Evolutionary conservation across 192 early-diverging fungal genomes (phyloP), one percentile per base, ranked within the genome.

Genomic region (Glomus cerebriforme): DNA sequence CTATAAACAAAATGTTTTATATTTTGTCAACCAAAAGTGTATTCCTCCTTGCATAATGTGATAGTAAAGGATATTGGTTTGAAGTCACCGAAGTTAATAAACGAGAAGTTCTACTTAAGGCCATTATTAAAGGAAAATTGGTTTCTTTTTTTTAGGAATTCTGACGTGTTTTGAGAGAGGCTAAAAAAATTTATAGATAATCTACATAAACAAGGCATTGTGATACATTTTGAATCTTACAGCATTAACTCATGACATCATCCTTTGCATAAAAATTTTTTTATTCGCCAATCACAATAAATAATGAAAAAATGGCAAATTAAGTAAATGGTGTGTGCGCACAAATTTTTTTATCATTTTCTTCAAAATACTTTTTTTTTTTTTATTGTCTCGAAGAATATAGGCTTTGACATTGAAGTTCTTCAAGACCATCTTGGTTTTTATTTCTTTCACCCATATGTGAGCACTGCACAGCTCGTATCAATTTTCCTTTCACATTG

Each of bases 371-470:
- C 9, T 63, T 32, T 65, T 27, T 1, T 27, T 17, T 31, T 7
- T 62, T 5, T 62, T 62, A n/a, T 62, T 9, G 59, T 22, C 26
- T 62, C 22, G 12, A 31, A 65, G 26, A 65, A 27, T 29, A 65
- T 0, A 19, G n/a, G n/a, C n/a, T 62, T 62, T 62, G 8, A 7
- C 9, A 22, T 62, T 26, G n/a, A 26, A 26, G 59, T 62, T 62
- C 59, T 62, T 26, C 59, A 24, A 26, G 15, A 10, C 31, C 15
- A 31, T 32, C 6, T 32, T 31, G 27, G 15, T 7, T 1, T 6
- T 22, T 22, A 22, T 54, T 27, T 31, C 17, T 27, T 65, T 65
- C 17, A 65, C 68, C 39, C 68, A 70, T 70, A 70, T 70, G 68
- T 70, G 37, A 70, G 10, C 68, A 45, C 68, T 70, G 68, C 43